Base-by-base conservation (phyloP, 352 stramenopile genomes). In the Pythium rhizo-oryzae region DNA sequence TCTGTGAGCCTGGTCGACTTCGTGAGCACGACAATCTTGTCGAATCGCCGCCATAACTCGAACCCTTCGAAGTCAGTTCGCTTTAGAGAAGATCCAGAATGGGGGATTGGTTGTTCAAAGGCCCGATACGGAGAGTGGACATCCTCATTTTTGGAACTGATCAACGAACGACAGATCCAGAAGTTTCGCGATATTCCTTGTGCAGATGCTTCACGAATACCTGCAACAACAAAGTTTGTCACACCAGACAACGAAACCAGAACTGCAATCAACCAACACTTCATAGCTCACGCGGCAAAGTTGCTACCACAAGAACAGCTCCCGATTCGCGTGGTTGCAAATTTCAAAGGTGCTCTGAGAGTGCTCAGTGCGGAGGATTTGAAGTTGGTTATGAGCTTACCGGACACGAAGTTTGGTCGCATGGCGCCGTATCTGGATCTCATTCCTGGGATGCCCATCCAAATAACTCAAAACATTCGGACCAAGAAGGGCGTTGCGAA, bases 61-160 rank as follows among this genome's bases (percentile, higher is more conserved):
- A n/a, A n/a, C n/a, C n/a, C n/a, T n/a, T n/a, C n/a, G n/a, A n/a
- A n/a, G 15, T 69, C 30, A 8, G 63, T 73, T 30, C 53, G 67
- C 0, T 76, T 78, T 43, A n/a, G 21, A 5, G 50, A 67, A 5
- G 75, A 78, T 30, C 74, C 67, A 0, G 53, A 67, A 15, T 81
- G 74, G 72, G 65, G 53, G 0, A 19, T 41, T n/a, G 70, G 73
- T 2, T 77, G 73, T 18, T 63, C 61, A 2, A 51, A 66, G 49
- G 67, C 74, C n/a, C 63, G 64, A 0, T 50, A 61, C 12, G 65
- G 72, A 0, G 47, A 55, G 12, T 74, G 65, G 72, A 70, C 54
- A 16, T 54, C 62, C 13, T 54, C 56, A 18, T 78, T 75, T 23
- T 15, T 77, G 7, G 11, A 52, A 0, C 19, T 61, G 7, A 71